Evolutionary conservation across 2,329 filamentous ascomycete species (phyloP).

Genomic region (Colletotrichum sp.): DNA sequence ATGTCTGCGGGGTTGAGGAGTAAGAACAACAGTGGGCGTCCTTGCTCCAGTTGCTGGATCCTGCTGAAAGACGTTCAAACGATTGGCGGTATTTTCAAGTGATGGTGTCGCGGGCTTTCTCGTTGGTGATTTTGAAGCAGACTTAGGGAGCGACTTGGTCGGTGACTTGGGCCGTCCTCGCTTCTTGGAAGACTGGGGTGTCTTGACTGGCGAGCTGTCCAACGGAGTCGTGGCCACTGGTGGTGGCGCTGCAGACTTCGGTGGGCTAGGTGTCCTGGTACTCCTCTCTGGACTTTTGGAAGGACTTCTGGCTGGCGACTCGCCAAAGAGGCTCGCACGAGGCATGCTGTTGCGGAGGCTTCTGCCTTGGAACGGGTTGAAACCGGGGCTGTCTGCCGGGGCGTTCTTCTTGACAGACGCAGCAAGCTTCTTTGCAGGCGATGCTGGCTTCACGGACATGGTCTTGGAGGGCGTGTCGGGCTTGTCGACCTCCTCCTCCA

Average conservation of each 20-base stretch:
- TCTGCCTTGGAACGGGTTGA: slow-evolving; percentile 58
- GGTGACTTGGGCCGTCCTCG: slow-evolving; percentile 12
- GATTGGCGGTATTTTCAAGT: slow-evolving; percentile 22
- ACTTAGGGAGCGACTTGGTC: not conserved
- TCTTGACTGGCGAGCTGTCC: slow-evolving; percentile 29
- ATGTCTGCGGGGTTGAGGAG: slow-evolving; percentile 62
- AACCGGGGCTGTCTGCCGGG: slow-evolving; percentile 52
- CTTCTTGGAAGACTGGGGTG: slow-evolving; percentile 16
- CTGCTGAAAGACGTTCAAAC: slow-evolving; percentile 53
- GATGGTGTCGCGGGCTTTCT: slow-evolving; percentile 37
- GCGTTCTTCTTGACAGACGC: slow-evolving; percentile 31
- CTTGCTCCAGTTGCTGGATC: slow-evolving; percentile 58
- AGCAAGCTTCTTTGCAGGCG: slow-evolving; percentile 37
- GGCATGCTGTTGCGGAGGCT: slow-evolving; percentile 54
- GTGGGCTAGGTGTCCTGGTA: slow-evolving; percentile 18
- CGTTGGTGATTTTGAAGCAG: slow-evolving; percentile 15
- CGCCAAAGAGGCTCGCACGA: slow-evolving; percentile 44
- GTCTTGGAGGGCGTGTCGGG: slow-evolving; percentile 50
- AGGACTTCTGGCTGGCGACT: slow-evolving; percentile 12
- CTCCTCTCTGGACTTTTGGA: not conserved
- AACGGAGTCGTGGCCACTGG: not conserved
- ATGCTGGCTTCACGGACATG: slow-evolving; percentile 39
- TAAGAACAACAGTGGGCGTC: slow-evolving; percentile 69
- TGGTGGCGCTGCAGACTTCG: slow-evolving; percentile 14
- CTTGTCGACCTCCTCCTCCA: slow-evolving; percentile 63